Percentiles rank a stretch among this genome's conserved stretches.
These are phyloP conservation scores for Didymella sp. DNA, from an alignment of 2,329 filamentous ascomycete species.

Conservation along the genomic window DNA sequence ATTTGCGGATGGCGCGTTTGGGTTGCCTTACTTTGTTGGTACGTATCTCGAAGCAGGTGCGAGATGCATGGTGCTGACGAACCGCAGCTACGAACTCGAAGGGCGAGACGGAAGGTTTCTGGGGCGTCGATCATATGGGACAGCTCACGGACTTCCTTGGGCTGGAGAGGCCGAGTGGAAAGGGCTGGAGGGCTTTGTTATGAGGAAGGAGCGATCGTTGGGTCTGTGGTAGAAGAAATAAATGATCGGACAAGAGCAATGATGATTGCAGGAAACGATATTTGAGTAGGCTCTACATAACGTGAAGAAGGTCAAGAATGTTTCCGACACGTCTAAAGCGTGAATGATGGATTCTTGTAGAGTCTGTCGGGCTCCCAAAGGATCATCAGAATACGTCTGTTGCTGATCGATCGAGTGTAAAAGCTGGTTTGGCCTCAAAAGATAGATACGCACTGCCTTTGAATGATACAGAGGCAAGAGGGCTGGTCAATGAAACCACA, in stretches of 20 bases:
- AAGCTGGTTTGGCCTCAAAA: too few relatives aligned
- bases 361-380: too few relatives aligned
- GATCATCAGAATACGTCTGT: too few relatives aligned
- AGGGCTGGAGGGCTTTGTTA: conserved; percentile 51
- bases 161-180: conserved; percentile 52
- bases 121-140: conserved; percentile 67
- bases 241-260: neutral
- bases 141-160: conserved; percentile 61
- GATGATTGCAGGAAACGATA: neutral
- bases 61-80: neutral
- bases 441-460: too few relatives aligned
- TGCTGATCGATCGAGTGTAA: too few relatives aligned
- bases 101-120: conserved; percentile 63
- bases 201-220: neutral
- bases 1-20: conserved; percentile 64
- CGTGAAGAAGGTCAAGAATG: too few relatives aligned
- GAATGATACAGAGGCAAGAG: too few relatives aligned
- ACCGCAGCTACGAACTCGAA: conserved; percentile 58
- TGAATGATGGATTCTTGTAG: too few relatives aligned
- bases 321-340: too few relatives aligned
- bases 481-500: too few relatives aligned
- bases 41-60: conserved; percentile 19
- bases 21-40: conserved; percentile 64
- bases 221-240: neutral
- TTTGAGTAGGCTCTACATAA: neutral